Evolutionary conservation across 2,329 filamentous ascomycete species (phyloP), one percentile per base, ranked within the genome.

Genomic region (Grosmannia serpens): DNA sequence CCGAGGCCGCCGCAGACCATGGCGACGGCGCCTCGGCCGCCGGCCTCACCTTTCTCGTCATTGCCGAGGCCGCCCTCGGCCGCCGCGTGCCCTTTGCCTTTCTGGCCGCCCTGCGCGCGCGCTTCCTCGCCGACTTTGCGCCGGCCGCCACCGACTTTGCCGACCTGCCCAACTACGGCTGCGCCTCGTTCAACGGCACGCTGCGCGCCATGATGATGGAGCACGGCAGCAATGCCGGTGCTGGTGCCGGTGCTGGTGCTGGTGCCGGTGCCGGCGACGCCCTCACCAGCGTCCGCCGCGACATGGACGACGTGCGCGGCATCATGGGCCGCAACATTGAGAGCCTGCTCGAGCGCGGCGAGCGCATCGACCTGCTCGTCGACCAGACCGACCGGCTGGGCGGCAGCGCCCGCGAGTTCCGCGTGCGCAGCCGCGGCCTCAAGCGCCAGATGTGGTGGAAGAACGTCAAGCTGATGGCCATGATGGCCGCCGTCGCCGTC

Each of bases 401-500:
- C 17, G 89, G 89, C 31, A 94, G 85, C 70, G 91, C 94, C 57
- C 80, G 86, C 66, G 94, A 99, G 70, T 99, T 99, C 70, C 79
- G 94, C 56, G 86, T 97, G 22, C 80, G 92, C 65, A 95, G 88
- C 70, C 78, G 91, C 29, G 91, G 90, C 1, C 72, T 99, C 66
- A 88, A 94, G 75, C 82, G 95, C 69, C 82, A 87, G 73, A 97
- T 99, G 94, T 99, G 94, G 94, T 97, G 92, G 92, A 97, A 97
- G 85, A 97, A 99, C 71, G 82, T 95, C 52, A 95, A 95, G 76
- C 74, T 99, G 65, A 96, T 97, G 91, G 86, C 83, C 8, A 72
- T 99, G 65, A 69, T 91, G 62, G 77, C 73, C 4, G 68, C 96
- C 51, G 89, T 91, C 1, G 73, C 94, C 29, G 69, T 77, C 51